Conservation (phyloP, 2,329 filamentous ascomycete genomes). For the Metarhizium album region DNA sequence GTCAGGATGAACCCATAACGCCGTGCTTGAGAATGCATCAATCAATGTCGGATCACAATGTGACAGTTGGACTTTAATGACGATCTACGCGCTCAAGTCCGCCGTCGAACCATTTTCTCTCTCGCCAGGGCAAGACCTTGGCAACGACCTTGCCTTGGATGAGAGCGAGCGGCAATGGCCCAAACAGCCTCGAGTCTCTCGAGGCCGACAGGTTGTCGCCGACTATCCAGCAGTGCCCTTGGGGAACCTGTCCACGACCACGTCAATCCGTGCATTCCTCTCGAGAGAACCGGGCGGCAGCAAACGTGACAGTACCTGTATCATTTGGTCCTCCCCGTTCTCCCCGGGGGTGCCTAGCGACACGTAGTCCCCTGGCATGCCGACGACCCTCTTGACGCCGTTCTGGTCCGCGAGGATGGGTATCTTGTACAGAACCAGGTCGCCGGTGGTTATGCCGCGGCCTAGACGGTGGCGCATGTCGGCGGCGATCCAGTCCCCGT, state of each 20-base stretch:
- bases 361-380: slow-evolving; percentile 68
- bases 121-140: slow-evolving; percentile 42
- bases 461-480: slow-evolving; percentile 60
- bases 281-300: background rate
- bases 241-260: slow-evolving; percentile 57
- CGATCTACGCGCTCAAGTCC: slow-evolving; percentile 25
- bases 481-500: slow-evolving; percentile 59
- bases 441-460: slow-evolving; percentile 58
- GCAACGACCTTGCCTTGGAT: slow-evolving; percentile 74
- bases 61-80: background rate
- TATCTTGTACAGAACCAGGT: slow-evolving; percentile 69
- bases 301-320: slow-evolving; percentile 42
- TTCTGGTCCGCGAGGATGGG: slow-evolving; percentile 51
- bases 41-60: background rate
- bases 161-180: slow-evolving; percentile 75
- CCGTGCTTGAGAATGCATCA: background rate
- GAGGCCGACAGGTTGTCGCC: slow-evolving; percentile 83
- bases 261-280: background rate
- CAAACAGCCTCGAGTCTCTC: slow-evolving; percentile 76
- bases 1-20: background rate
- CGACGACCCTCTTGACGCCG: slow-evolving; percentile 71
- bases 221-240: slow-evolving; percentile 83
- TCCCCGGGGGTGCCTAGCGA: slow-evolving; percentile 50
- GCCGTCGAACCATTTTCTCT: slow-evolving; percentile 39
- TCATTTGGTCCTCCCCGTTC: slow-evolving; percentile 39